Percentiles rank a stretch among this genome's conserved stretches.
Evolutionary conservation across 1,284 basidiomycete genomes (phyloP).

Genomic region (Gomphus bonarii): DNA sequence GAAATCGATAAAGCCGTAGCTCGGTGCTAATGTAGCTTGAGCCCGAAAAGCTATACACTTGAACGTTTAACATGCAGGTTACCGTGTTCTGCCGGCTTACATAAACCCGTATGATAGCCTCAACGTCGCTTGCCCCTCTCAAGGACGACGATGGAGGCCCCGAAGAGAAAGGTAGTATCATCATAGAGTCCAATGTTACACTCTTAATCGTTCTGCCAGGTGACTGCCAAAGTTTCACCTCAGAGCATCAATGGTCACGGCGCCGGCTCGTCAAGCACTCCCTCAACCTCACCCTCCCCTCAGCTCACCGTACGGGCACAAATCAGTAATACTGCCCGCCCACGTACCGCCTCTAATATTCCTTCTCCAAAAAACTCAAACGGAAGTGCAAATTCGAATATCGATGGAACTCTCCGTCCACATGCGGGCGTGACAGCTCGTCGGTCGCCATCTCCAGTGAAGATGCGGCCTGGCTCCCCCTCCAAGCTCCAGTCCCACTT

Average conservation of each 20-base stretch:
- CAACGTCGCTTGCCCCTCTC: background rate
- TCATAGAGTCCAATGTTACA: background rate
- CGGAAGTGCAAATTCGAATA: background rate
- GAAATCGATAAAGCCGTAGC: too few species aligned
- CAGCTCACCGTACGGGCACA: slow-evolving; percentile 6
- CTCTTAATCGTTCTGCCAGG: background rate
- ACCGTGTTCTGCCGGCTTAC: background rate
- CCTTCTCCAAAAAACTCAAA: background rate
- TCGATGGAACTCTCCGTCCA: background rate
- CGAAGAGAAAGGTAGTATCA: background rate
- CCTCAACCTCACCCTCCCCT: background rate
- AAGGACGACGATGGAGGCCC: slow-evolving; percentile 3
- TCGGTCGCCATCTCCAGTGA: slow-evolving; percentile 8
- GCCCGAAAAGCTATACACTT: too few species aligned
- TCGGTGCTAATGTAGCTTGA: too few species aligned
- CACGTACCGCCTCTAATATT: background rate
- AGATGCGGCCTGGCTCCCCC: slow-evolving; percentile 1
- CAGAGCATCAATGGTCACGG: background rate
- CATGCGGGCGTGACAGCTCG: background rate
- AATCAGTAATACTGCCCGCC: slow-evolving; percentile 6
- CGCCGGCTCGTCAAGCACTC: background rate
- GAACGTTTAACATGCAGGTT: background rate
- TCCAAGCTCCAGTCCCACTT: background rate
- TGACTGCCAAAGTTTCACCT: slow-evolving; percentile 1
- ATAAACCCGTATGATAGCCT: background rate